phyloP scores from a whole-genome alignment of 345 rosid genomes.

The Ricinus communis region DNA sequence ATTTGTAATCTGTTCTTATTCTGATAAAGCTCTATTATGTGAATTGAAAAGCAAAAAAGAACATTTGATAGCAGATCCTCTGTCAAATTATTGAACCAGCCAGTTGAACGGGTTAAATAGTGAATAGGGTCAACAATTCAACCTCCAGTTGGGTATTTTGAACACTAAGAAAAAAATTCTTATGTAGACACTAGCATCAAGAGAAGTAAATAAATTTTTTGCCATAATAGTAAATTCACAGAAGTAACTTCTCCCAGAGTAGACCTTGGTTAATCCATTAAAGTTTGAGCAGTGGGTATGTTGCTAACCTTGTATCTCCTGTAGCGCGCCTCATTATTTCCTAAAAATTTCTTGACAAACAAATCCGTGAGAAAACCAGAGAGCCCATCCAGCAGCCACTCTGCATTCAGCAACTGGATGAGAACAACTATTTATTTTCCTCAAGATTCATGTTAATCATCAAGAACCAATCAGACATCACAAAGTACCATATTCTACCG shows the following conservation, averaged over 20 bases:
- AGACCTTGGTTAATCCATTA: neutral
- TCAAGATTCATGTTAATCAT: neutral
- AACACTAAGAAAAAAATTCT: neutral
- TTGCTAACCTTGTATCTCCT: conserved; percentile 83
- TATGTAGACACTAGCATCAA: neutral
- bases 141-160: too few relatives aligned
- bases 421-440: neutral
- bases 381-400: conserved; percentile 97
- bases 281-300: neutral
- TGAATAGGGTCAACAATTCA: too few relatives aligned
- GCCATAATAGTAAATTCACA: neutral
- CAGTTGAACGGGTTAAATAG: neutral
- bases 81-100: too few relatives aligned
- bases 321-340: conserved; percentile 93
- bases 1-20: too few relatives aligned
- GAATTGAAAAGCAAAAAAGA: too few relatives aligned
- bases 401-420: conserved; percentile 36
- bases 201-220: neutral
- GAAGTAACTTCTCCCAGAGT: neutral
- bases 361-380: conserved; percentile 90
- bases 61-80: too few relatives aligned
- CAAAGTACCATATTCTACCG: conserved; percentile 24
- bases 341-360: conserved; percentile 85
- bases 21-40: too few relatives aligned
- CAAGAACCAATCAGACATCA: conserved; percentile 19